Conservation (phyloP, 2,329 filamentous ascomycete genomes). For the Monascus ruber region DNA sequence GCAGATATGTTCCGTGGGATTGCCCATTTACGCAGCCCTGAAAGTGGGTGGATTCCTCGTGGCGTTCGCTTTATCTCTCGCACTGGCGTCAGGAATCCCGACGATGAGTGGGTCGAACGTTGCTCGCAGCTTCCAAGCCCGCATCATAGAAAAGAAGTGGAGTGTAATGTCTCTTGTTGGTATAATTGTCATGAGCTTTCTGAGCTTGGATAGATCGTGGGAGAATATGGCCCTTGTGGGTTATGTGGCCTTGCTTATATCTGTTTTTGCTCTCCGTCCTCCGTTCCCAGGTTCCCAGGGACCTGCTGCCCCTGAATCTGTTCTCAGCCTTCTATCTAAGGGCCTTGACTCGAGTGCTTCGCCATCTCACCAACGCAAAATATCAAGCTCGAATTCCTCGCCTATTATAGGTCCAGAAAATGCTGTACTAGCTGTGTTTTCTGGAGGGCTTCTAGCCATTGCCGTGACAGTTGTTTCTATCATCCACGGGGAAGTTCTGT, state of each 20-base stretch:
- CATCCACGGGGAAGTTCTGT: conserved; percentile 8
- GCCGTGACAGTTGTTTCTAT: conserved; percentile 12
- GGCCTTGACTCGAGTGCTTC: not conserved
- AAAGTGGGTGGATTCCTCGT: conserved; percentile 44
- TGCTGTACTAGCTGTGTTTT: conserved; percentile 16
- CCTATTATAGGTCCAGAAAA: conserved; percentile 11
- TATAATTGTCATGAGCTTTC: conserved; percentile 14
- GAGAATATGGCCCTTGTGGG: conserved; percentile 33
- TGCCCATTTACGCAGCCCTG: conserved; percentile 47
- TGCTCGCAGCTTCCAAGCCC: conserved; percentile 6
- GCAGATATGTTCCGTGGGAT: conserved; percentile 30
- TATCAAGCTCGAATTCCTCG: conserved; percentile 2
- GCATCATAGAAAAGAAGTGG: conserved; percentile 16
- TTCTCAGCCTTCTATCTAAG: conserved; percentile 1
- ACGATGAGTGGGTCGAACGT: conserved; percentile 6
- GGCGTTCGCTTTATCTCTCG: conserved; percentile 40
- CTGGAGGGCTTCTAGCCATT: conserved; percentile 16
- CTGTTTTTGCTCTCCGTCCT: conserved; percentile 39
- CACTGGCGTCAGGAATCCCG: conserved; percentile 35
- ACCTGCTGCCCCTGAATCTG: conserved; percentile 3
- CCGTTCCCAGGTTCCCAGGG: conserved; percentile 24
- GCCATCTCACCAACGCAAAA: conserved; percentile 5
- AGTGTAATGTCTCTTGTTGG: conserved; percentile 14
- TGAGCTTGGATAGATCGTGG: conserved; percentile 20
- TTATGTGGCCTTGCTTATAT: conserved; percentile 36